Percentiles rank a stretch among this genome's conserved stretches.
phyloP scores from a whole-genome alignment of 2,329 filamentous ascomycete species.

The Calcarisporium arbuscula region DNA sequence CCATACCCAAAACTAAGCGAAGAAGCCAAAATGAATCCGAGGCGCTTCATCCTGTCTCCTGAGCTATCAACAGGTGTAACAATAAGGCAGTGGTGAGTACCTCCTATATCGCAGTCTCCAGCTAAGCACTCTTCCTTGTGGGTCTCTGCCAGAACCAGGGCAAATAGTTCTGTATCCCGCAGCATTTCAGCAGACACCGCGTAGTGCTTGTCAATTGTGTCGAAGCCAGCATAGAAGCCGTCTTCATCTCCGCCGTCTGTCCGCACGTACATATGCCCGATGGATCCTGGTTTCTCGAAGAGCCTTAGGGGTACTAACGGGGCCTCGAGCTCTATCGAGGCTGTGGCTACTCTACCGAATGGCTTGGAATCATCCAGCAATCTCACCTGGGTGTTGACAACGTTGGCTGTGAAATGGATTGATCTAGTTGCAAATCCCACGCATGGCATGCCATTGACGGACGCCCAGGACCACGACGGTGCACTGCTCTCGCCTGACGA shows the following conservation, averaged over 20 bases:
- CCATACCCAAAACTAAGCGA: neutral
- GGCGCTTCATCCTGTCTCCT: conserved; percentile 1
- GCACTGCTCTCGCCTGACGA: neutral
- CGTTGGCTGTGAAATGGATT: neutral
- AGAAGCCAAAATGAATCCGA: neutral
- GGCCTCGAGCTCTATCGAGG: conserved; percentile 1
- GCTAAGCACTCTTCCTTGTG: conserved; percentile 1
- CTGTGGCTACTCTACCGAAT: neutral
- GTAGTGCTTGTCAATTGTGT: conserved; percentile 3
- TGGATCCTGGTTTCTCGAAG: neutral
- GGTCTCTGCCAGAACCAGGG: conserved; percentile 4
- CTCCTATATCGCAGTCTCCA: conserved; percentile 1
- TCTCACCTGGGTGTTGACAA: neutral
- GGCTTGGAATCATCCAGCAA: neutral
- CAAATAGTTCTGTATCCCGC: neutral
- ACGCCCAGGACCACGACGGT: neutral
- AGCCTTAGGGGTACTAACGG: conserved; percentile 1
- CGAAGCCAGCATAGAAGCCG: neutral
- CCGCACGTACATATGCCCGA: neutral
- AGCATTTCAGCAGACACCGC: neutral
- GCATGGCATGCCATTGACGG: too few species aligned
- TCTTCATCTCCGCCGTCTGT: conserved; percentile 1
- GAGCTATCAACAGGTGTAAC: neutral
- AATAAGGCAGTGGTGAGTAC: neutral
- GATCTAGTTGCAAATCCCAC: too few species aligned